These are phyloP conservation scores for Zelopaecilomyces penicillatus DNA, from an alignment of 2,329 filamentous ascomycete species.

Conservation along the genomic window DNA sequence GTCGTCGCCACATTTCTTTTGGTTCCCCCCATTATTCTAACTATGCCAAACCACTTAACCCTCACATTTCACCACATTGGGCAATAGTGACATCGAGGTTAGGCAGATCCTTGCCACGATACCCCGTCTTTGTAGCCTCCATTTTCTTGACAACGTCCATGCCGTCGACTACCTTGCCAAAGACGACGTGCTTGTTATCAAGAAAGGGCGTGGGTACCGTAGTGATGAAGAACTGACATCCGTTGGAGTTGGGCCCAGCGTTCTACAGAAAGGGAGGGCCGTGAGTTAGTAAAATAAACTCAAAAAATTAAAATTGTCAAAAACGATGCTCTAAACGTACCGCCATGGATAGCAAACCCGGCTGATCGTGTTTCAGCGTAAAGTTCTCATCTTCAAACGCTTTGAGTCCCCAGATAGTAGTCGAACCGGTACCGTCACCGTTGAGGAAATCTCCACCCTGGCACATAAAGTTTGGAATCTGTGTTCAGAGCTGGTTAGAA, in stretches of 20 bases:
- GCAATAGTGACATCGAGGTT: conserved; percentile 75
- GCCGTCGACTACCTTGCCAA: conserved; percentile 81
- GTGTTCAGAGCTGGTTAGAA: too few species aligned
- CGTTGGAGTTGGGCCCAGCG: conserved; percentile 85
- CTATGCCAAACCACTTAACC: too few species aligned
- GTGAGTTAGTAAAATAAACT: conserved; percentile 1
- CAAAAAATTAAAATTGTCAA: not conserved
- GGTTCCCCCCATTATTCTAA: too few species aligned
- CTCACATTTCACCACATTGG: conserved; percentile 88
- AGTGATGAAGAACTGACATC: conserved; percentile 96
- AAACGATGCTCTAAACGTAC: conserved; percentile 42
- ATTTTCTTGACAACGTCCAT: conserved; percentile 90
- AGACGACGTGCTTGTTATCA: conserved; percentile 90
- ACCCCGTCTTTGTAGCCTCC: conserved; percentile 78
- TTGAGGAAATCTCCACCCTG: conserved; percentile 95
- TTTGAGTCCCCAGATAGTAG: conserved; percentile 77
- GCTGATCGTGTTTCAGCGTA: conserved; percentile 63
- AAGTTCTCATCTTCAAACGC: conserved; percentile 92
- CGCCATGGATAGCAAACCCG: conserved; percentile 87
- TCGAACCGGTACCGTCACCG: conserved; percentile 82
- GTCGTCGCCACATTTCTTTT: too few species aligned
- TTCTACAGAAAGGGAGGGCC: conserved; percentile 47
- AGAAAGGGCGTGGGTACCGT: conserved; percentile 80
- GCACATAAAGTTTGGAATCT: conserved; percentile 97
- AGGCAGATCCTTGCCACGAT: conserved; percentile 66